Evolutionary conservation across 305 asterid genomes (phyloP).

Genomic region (Fraxinus xanthoxyloides): DNA sequence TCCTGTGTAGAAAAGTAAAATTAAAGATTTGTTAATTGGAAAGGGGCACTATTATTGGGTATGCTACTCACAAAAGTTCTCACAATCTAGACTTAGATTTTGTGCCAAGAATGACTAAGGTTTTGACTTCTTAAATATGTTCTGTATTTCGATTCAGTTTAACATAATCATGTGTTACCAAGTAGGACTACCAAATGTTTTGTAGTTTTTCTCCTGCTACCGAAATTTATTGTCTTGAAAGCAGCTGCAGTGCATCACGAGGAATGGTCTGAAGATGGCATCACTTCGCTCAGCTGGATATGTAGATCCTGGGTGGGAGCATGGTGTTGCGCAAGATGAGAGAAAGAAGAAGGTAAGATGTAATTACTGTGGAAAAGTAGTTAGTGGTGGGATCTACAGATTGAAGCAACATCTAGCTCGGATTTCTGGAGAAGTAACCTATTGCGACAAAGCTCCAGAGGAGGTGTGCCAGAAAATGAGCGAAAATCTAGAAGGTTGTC

Average conservation of each 20-base stretch:
- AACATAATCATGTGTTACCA: neutral
- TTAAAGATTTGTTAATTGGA: neutral
- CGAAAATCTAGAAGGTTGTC: constrained; percentile 80
- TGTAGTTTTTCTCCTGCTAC: constrained; percentile 2
- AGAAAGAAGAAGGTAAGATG: constrained; percentile 85
- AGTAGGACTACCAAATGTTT: neutral
- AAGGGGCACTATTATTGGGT: neutral
- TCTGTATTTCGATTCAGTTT: constrained; percentile 19
- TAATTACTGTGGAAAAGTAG: constrained; percentile 91
- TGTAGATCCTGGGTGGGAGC: constrained; percentile 94
- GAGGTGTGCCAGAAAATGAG: constrained; percentile 74
- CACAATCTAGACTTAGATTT: constrained; percentile 11
- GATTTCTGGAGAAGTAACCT: constrained; percentile 86
- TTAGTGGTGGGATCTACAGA: constrained; percentile 88
- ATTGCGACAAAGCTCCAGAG: constrained; percentile 92
- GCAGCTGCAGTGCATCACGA: constrained; percentile 20
- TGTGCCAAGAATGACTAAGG: constrained; percentile 13
- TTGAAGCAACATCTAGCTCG: constrained; percentile 94
- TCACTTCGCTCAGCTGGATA: constrained; percentile 71
- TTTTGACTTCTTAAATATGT: neutral
- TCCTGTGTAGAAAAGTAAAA: neutral
- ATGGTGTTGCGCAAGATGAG: constrained; percentile 89
- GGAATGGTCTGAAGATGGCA: constrained; percentile 60
- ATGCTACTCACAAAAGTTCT: neutral
- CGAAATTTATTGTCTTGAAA: constrained; percentile 4